phyloP scores from a whole-genome alignment of 2,329 filamentous ascomycete genomes.

The Trichoderma pleuroti region DNA sequence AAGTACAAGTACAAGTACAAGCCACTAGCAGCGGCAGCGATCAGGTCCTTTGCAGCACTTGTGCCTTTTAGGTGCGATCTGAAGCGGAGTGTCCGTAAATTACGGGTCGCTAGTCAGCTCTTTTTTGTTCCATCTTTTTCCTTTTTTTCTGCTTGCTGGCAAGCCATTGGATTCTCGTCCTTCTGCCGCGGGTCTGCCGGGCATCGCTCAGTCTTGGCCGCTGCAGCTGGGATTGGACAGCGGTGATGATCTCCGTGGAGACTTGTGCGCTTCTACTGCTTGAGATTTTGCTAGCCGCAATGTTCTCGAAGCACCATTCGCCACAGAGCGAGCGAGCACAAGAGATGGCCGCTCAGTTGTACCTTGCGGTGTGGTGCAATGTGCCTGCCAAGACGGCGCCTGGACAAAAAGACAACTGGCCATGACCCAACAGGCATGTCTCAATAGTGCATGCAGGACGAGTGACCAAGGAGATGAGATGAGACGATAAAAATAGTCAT shows the following conservation, averaged over 20 bases:
- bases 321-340: not conserved
- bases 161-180: not conserved
- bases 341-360: not conserved
- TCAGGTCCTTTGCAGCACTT: not conserved
- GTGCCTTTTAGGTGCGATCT: conserved; percentile 9
- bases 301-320: not conserved
- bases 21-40: conserved; percentile 1
- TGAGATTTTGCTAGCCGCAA: not conserved
- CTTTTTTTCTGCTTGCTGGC: not conserved
- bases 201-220: not conserved
- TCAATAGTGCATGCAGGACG: not conserved
- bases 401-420: not conserved
- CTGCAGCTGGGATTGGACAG: conserved; percentile 10
- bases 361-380: not conserved
- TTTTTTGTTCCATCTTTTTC: not conserved
- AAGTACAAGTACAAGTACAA: not conserved
- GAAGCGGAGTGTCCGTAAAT: conserved; percentile 4
- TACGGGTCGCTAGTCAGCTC: conserved; percentile 2
- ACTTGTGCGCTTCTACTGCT: not conserved
- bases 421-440: not conserved
- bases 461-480: not conserved
- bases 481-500: not conserved
- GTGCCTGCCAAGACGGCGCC: conserved; percentile 7
- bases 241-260: not conserved
- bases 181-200: not conserved